These are phyloP conservation scores for Botrytis fragariae DNA, from an alignment of 2,329 filamentous ascomycete genomes.

Conservation along the genomic window DNA sequence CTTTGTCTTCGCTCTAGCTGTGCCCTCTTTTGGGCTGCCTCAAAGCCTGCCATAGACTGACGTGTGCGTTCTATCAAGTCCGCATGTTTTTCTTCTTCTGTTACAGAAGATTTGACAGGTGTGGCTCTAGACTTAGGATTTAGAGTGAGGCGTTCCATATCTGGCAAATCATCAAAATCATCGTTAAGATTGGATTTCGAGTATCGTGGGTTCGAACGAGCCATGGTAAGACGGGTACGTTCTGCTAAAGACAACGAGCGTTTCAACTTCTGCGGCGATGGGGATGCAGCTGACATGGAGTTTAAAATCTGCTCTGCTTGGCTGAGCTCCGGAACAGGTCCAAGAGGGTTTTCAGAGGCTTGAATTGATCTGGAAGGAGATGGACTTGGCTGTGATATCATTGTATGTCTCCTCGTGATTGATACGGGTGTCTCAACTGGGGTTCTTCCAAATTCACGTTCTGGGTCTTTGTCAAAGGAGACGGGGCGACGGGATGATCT, in stretches of 20 bases:
- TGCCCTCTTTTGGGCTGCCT: conserved; percentile 58
- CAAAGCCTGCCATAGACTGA: conserved; percentile 61
- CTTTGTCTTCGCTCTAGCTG: conserved; percentile 56
- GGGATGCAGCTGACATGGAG: conserved; percentile 54
- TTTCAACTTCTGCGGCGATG: conserved; percentile 55
- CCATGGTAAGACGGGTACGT: conserved; percentile 79
- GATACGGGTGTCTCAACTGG: background rate
- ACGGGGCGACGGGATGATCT: background rate
- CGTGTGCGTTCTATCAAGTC: conserved; percentile 55
- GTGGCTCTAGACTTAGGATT: conserved; percentile 29
- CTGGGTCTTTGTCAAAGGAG: background rate
- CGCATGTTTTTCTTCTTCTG: conserved; percentile 29
- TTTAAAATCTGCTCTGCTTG: conserved; percentile 56
- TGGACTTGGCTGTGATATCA: conserved; percentile 1
- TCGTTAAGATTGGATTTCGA: conserved; percentile 33
- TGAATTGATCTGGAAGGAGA: conserved; percentile 17
- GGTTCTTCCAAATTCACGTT: background rate
- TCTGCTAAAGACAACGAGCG: conserved; percentile 67
- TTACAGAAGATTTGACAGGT: conserved; percentile 18
- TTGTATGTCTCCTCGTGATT: conserved; percentile 7
- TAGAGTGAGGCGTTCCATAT: conserved; percentile 30
- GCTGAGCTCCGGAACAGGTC: conserved; percentile 36
- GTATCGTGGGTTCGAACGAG: conserved; percentile 47
- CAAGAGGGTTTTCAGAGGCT: background rate
- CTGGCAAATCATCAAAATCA: conserved; percentile 34